Percentiles rank a stretch among this genome's conserved stretches.
Evolutionary conservation across 441 rosid species (phyloP).

Genomic region (Bocquillonia castaneifolia): DNA sequence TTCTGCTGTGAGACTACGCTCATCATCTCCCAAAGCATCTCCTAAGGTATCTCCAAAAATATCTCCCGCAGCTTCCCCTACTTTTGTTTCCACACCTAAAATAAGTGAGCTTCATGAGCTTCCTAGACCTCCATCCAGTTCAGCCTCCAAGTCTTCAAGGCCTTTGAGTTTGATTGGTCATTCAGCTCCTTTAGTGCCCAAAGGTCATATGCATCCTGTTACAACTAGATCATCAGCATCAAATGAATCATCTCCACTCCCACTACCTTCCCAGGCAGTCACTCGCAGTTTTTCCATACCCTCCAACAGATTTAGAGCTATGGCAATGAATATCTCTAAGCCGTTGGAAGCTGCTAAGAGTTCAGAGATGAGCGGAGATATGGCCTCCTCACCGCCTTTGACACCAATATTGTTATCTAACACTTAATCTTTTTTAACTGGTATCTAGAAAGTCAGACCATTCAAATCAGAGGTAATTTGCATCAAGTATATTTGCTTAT

Average conservation of each 20-base stretch:
- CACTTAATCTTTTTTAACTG: constrained; percentile 23
- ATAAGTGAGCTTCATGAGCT: constrained; percentile 87
- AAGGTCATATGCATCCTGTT: constrained; percentile 45
- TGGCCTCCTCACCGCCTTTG: constrained; percentile 57
- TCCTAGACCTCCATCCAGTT: constrained; percentile 74
- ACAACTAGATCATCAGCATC: constrained; percentile 33
- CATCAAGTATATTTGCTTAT: background rate
- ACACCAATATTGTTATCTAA: constrained; percentile 52
- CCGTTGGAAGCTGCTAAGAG: constrained; percentile 33
- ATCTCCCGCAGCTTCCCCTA: constrained; percentile 73
- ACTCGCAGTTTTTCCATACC: constrained; percentile 89
- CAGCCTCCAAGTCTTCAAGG: constrained; percentile 47
- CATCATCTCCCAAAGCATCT: constrained; percentile 38
- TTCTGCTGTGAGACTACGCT: constrained; percentile 36
- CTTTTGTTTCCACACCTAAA: constrained; percentile 67
- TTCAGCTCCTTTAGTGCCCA: constrained; percentile 67
- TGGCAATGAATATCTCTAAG: constrained; percentile 37
- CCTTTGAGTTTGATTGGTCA: constrained; percentile 53
- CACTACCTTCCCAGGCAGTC: constrained; percentile 59
- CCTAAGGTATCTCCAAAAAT: constrained; percentile 52
- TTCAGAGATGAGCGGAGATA: constrained; percentile 38
- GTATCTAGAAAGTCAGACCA: constrained; percentile 21
- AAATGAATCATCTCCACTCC: constrained; percentile 64
- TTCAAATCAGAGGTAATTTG: constrained; percentile 41
- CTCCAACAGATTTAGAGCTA: constrained; percentile 44